phyloP scores from a whole-genome alignment of 352 stramenopile genomes.

The Phytophthora macrochlamydospora region DNA sequence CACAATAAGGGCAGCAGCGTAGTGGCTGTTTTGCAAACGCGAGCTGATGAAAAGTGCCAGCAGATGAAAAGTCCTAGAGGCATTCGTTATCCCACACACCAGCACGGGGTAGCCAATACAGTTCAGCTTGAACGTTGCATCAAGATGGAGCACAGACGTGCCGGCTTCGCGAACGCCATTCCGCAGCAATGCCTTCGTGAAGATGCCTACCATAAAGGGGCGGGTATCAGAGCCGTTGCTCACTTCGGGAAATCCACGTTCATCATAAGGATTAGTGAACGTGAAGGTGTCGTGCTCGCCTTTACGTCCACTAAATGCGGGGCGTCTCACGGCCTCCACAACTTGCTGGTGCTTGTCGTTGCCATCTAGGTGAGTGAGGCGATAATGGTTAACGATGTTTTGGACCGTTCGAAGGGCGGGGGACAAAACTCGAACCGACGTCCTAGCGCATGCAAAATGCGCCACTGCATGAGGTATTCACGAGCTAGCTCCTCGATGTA shows the following conservation, averaged over 20 bases:
- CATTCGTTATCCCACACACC: background rate
- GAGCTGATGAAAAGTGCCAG: conserved; percentile 7
- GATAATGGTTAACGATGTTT: conserved; percentile 16
- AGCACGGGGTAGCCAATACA: conserved; percentile 7
- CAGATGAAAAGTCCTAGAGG: background rate
- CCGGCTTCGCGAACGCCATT: background rate
- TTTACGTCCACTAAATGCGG: conserved; percentile 10
- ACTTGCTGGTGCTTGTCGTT: conserved; percentile 10
- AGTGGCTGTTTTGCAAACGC: background rate
- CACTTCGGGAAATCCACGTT: background rate
- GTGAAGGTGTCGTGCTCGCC: conserved; percentile 12
- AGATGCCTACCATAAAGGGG: conserved; percentile 6
- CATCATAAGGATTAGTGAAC: background rate
- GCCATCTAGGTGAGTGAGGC: background rate
- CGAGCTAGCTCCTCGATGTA: conserved; percentile 10
- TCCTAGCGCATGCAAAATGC: conserved; percentile 4
- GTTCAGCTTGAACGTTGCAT: conserved; percentile 13
- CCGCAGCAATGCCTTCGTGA: conserved; percentile 1
- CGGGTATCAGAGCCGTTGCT: conserved; percentile 5
- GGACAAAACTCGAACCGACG: conserved; percentile 7
- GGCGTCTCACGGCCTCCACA: background rate
- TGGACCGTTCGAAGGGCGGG: conserved; percentile 11
- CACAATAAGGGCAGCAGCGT: background rate
- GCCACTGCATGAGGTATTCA: conserved; percentile 11
- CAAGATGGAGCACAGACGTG: background rate